phyloP scores from a whole-genome alignment of 306 rosid genomes.

The Hylodesmum podocarpum region DNA sequence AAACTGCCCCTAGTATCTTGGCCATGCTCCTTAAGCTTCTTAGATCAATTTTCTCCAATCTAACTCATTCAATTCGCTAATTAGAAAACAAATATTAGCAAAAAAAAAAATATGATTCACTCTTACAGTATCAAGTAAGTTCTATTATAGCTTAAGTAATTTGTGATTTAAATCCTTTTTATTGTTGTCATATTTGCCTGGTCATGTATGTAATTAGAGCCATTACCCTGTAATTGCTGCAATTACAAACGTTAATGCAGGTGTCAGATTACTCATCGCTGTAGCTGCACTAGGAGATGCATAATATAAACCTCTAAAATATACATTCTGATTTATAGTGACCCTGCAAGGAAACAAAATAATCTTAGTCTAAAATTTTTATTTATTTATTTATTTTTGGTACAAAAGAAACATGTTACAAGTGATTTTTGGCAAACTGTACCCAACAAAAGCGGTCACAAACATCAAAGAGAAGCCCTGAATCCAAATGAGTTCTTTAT shows the following conservation, averaged over 20 bases:
- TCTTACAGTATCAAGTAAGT: neutral
- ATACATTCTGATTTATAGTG: slow-evolving; percentile 66
- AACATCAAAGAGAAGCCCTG: slow-evolving; percentile 55
- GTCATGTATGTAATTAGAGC: neutral
- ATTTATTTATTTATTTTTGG: neutral
- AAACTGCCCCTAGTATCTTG: slow-evolving; percentile 57
- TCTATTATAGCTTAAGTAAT: neutral
- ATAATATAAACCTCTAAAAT: slow-evolving; percentile 62
- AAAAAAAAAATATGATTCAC: neutral
- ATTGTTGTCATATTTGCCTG: too few relatives aligned
- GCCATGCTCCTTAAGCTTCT: slow-evolving; percentile 55
- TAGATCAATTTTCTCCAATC: slow-evolving; percentile 55
- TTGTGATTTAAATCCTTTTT: neutral
- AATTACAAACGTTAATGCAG: slow-evolving; percentile 62
- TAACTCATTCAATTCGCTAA: slow-evolving; percentile 17
- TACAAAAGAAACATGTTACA: neutral
- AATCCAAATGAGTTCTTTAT: slow-evolving; percentile 36
- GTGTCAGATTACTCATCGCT: slow-evolving; percentile 70
- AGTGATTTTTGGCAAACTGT: neutral
- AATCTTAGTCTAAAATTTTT: neutral
- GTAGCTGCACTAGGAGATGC: slow-evolving; percentile 62
- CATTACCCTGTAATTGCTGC: slow-evolving; percentile 62
- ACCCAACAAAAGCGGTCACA: slow-evolving; percentile 64
- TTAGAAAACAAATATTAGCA: neutral
- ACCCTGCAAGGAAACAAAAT: slow-evolving; percentile 41